Evolutionary conservation across 106 monocot species (phyloP).

Genomic region (Dioscorea zingiberensis): DNA sequence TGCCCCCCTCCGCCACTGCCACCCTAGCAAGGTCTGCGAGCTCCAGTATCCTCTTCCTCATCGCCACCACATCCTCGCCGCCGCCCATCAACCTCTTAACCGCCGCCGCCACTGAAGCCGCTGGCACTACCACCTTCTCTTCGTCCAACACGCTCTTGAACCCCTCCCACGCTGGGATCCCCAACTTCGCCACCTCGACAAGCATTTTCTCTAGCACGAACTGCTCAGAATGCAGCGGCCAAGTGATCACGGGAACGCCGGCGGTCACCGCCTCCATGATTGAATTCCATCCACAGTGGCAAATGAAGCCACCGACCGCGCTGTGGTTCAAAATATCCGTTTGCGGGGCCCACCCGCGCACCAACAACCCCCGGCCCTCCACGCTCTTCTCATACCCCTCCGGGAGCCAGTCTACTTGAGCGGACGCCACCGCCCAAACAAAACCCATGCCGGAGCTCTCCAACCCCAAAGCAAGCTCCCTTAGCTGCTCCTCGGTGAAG

Average conservation of each 20-base stretch:
- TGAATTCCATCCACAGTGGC: conserved; percentile 14
- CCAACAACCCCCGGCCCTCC: not conserved
- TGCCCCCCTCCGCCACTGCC: not conserved
- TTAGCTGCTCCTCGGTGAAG: not conserved
- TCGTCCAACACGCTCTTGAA: not conserved
- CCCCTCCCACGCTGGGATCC: not conserved
- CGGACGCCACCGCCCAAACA: not conserved
- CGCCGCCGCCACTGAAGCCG: not conserved
- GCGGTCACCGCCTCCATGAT: not conserved
- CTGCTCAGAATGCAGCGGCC: conserved; percentile 1
- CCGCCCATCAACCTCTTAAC: conserved; percentile 1
- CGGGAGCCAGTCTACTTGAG: not conserved
- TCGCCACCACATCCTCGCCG: conserved; percentile 3
- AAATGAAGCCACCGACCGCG: conserved; percentile 2
- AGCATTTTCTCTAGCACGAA: not conserved
- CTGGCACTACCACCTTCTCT: not conserved
- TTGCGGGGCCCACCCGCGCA: conserved; percentile 4
- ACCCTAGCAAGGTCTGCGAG: not conserved
- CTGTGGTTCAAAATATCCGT: not conserved
- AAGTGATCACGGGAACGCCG: conserved; percentile 3
- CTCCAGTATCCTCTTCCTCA: not conserved
- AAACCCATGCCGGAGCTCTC: conserved; percentile 1
- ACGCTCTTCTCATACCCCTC: not conserved
- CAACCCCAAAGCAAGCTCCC: not conserved
- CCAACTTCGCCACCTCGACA: conserved; percentile 2